Conservation (phyloP, 164 flowering plant species). For the Akebia trifoliata region DNA sequence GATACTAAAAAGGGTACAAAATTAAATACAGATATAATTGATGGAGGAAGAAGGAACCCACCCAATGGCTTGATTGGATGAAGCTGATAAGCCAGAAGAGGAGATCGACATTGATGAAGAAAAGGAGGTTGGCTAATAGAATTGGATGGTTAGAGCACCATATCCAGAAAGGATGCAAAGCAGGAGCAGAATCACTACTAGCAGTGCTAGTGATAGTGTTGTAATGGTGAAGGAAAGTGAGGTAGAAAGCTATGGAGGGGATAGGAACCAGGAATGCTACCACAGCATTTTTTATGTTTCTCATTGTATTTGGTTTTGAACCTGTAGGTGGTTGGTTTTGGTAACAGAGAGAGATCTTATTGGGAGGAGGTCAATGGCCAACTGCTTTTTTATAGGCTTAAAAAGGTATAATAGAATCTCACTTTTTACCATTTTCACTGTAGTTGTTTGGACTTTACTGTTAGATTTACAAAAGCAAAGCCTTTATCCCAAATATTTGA, state of each 20-base stretch:
- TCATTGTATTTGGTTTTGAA: conserved; percentile 18
- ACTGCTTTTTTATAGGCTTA: no score
- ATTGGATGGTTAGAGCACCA: conserved; percentile 85
- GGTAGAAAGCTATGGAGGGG: conserved; percentile 76
- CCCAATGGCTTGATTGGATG: conserved; percentile 82
- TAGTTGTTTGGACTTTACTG: no score
- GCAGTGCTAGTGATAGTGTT: neutral
- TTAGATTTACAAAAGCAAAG: no score
- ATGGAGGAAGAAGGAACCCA: conserved; percentile 13
- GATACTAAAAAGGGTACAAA: neutral
- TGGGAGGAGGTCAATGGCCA: no score
- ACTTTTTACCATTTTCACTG: no score
- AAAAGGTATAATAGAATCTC: no score
- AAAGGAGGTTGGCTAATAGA: conserved; percentile 60
- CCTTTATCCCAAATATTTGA: no score
- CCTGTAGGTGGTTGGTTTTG: neutral
- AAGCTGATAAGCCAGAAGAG: conserved; percentile 78
- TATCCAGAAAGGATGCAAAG: conserved; percentile 36
- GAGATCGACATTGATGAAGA: conserved; percentile 77
- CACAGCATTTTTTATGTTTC: conserved; percentile 47
- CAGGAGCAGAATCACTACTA: neutral
- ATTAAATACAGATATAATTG: neutral
- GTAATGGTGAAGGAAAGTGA: conserved; percentile 44
- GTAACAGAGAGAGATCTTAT: neutral
- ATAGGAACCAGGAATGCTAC: conserved; percentile 60